Evolutionary conservation across 352 stramenopile species (phyloP).

Genomic region (Pythium volutum): DNA sequence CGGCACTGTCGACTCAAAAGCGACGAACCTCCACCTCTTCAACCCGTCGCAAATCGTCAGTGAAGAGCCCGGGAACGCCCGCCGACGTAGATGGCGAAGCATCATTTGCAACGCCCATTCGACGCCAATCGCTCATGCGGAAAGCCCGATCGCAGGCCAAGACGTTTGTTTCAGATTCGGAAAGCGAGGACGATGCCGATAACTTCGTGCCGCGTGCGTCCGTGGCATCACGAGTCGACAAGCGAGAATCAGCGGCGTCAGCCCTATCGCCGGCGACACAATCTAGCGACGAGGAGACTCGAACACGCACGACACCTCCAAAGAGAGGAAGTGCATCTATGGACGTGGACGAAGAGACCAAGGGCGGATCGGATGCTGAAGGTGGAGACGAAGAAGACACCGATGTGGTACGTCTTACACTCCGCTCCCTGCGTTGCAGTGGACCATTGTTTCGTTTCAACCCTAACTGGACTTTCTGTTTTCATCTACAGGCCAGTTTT

Average conservation of each 20-base stretch:
- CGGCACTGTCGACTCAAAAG: conserved; percentile 56
- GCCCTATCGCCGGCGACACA: neutral
- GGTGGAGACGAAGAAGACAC: conserved; percentile 12
- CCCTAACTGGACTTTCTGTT: neutral
- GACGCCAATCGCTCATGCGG: conserved; percentile 51
- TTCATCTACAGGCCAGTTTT: conserved; percentile 18
- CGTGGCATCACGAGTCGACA: conserved; percentile 27
- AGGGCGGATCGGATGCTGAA: conserved; percentile 5
- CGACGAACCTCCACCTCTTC: conserved; percentile 29
- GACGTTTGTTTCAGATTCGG: conserved; percentile 51
- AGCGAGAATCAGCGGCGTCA: conserved; percentile 13
- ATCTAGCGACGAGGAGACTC: neutral
- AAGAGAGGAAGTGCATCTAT: conserved; percentile 9
- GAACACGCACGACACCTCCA: neutral
- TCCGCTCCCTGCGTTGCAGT: too few relatives aligned
- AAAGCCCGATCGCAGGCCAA: conserved; percentile 38
- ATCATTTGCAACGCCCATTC: conserved; percentile 25
- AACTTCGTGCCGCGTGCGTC: conserved; percentile 31
- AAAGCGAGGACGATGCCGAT: conserved; percentile 46
- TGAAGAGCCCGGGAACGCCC: conserved; percentile 14
- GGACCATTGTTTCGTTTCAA: neutral
- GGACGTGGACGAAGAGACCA: conserved; percentile 11
- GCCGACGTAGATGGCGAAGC: conserved; percentile 11
- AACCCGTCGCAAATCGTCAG: conserved; percentile 14
- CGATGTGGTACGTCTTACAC: conserved; percentile 22